Conservation (phyloP, 2,329 filamentous ascomycete species). For the Plenodomus tracheiphilus region DNA sequence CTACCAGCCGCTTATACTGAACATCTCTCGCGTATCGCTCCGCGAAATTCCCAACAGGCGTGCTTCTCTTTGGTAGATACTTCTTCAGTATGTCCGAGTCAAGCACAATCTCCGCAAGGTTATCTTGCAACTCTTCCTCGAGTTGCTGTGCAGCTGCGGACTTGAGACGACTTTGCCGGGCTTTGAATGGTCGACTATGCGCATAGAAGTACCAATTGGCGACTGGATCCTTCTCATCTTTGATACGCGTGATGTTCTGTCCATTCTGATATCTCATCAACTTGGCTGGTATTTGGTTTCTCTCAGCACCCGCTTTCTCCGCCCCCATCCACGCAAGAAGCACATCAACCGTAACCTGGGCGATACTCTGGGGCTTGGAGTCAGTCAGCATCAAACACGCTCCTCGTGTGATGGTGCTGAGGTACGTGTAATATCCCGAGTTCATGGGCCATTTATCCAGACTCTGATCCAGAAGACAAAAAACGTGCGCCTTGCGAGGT, state of each 20-base stretch:
- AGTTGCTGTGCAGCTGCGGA: not conserved
- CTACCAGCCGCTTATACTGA: constrained; percentile 46
- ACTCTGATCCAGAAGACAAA: constrained; percentile 45
- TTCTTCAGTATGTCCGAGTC: constrained; percentile 19
- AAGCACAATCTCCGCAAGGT: constrained; percentile 2
- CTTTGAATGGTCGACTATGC: not conserved
- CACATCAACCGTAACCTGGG: constrained; percentile 48
- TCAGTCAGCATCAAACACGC: constrained; percentile 42
- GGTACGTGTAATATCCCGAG: constrained; percentile 47
- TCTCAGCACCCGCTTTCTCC: constrained; percentile 18
- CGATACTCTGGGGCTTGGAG: constrained; percentile 38
- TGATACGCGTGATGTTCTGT: constrained; percentile 18
- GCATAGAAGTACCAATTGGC: constrained; percentile 26
- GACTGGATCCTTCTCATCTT: constrained; percentile 15
- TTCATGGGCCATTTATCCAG: constrained; percentile 2
- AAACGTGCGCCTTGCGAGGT: constrained; percentile 50
- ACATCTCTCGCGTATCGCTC: constrained; percentile 47
- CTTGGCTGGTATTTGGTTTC: constrained; percentile 12
- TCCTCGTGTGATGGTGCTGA: constrained; percentile 50
- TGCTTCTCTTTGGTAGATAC: constrained; percentile 43
- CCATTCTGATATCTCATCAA: constrained; percentile 22
- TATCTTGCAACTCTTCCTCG: not conserved
- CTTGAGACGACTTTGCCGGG: not conserved
- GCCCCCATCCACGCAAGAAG: constrained; percentile 53
- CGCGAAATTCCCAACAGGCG: constrained; percentile 29